These are phyloP conservation scores for Hypoxylon rubiginosum DNA, from an alignment of 2,329 filamentous ascomycete genomes.

Conservation along the genomic window DNA sequence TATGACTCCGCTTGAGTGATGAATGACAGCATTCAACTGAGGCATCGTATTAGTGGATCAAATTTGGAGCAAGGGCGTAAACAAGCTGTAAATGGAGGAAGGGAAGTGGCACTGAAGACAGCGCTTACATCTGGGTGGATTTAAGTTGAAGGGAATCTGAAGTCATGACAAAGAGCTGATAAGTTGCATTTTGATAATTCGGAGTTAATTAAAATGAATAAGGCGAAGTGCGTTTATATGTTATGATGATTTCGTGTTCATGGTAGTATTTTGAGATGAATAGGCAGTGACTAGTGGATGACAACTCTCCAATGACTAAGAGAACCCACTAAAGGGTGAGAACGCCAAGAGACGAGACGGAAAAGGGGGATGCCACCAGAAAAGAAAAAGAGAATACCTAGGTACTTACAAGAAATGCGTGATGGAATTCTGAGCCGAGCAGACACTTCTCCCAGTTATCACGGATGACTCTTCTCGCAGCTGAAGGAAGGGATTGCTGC, in stretches of 20 bases:
- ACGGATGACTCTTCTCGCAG: conserved; percentile 63
- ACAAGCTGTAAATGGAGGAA: conserved; percentile 1
- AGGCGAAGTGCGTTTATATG: background rate
- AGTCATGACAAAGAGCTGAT: background rate
- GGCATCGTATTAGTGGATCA: conserved; percentile 10
- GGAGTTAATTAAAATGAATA: background rate
- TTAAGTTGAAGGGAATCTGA: background rate
- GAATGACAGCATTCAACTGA: conserved; percentile 65
- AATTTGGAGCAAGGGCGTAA: background rate
- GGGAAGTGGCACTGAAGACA: background rate
- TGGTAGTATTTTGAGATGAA: background rate
- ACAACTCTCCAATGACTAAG: background rate
- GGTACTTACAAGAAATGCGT: conserved; percentile 64
- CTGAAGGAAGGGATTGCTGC: conserved; percentile 57
- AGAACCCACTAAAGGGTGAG: background rate
- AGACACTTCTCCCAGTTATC: conserved; percentile 66
- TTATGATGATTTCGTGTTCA: background rate
- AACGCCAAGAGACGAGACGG: conserved; percentile 8
- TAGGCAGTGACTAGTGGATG: background rate
- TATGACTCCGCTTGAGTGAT: conserved; percentile 57
- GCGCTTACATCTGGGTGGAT: background rate
- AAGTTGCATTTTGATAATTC: background rate
- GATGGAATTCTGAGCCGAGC: conserved; percentile 65
- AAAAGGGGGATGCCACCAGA: conserved; percentile 13
- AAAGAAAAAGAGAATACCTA: conserved; percentile 18